phyloP scores from a whole-genome alignment of 495 filamentous ascomycete genomes.

The Podospora pseudopauciseta region DNA sequence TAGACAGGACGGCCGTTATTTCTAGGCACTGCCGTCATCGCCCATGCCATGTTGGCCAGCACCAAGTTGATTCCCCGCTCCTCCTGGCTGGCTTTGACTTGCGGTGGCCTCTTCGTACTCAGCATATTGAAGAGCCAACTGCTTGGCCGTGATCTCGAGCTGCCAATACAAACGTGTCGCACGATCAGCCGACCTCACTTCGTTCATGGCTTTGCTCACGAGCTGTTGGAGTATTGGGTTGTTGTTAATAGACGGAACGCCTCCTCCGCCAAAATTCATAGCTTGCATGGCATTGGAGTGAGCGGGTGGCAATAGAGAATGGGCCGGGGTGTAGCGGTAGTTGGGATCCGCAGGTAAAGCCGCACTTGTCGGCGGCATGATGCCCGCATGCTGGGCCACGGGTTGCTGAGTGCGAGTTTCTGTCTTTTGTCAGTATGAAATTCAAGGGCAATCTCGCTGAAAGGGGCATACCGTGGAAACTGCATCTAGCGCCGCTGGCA shows the following conservation, averaged over 20 bases:
- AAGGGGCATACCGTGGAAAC: conserved; percentile 46
- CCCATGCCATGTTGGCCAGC: conserved; percentile 29
- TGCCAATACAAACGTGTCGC: conserved; percentile 38
- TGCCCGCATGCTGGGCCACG: conserved; percentile 22
- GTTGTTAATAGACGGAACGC: conserved; percentile 26
- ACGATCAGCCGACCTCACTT: conserved; percentile 41
- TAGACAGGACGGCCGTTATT: not conserved
- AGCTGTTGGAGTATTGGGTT: conserved; percentile 39
- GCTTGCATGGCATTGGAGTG: conserved; percentile 12
- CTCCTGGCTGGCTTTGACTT: conserved; percentile 18
- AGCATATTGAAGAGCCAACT: conserved; percentile 42
- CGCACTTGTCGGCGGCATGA: conserved; percentile 18
- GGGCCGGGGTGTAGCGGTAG: conserved; percentile 24
- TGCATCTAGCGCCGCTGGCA: conserved; percentile 47
- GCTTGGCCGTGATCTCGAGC: conserved; percentile 42
- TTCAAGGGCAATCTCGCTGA: not conserved
- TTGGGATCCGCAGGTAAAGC: conserved; percentile 26
- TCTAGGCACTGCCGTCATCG: conserved; percentile 28
- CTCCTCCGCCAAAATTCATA: conserved; percentile 17
- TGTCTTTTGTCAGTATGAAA: conserved; percentile 4
- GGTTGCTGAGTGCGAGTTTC: conserved; percentile 31
- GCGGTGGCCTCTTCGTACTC: conserved; percentile 39
- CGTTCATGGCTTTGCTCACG: conserved; percentile 38
- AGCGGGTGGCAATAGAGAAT: conserved; percentile 15
- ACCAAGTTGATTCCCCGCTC: conserved; percentile 7